Percentiles rank a stretch among this genome's conserved stretches.
Evolutionary conservation across 176 grass and related monocot species (phyloP).

Genomic region (Leersia perrieri): DNA sequence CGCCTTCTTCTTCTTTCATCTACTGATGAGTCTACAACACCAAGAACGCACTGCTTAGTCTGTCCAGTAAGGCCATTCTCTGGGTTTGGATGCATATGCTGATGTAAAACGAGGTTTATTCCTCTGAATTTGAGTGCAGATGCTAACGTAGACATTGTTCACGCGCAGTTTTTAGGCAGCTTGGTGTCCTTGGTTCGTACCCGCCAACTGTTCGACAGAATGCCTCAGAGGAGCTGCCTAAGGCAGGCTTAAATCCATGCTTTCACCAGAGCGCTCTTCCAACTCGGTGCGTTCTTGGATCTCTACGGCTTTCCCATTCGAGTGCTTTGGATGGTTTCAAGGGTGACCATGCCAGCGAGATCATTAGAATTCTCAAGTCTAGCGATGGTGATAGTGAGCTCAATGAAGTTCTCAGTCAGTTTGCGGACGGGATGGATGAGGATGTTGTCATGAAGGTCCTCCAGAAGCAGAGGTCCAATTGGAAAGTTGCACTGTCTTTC

Average conservation of each 20-base stretch:
- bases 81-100: too few species aligned
- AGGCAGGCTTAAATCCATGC: neutral
- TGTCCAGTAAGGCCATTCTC: neutral
- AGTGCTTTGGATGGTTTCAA: neutral
- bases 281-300: neutral
- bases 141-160: neutral
- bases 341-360: neutral
- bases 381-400: neutral
- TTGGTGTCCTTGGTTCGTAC: neutral
- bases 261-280: neutral
- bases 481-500: constrained; percentile 47
- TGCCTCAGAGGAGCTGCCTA: neutral
- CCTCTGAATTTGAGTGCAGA: neutral
- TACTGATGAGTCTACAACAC: neutral
- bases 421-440: constrained; percentile 30
- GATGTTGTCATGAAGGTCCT: constrained; percentile 52
- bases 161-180: neutral
- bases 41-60: neutral
- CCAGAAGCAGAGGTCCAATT: constrained; percentile 59
- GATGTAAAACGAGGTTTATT: neutral
- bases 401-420: constrained; percentile 24
- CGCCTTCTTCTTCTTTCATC: neutral
- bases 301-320: constrained; percentile 5
- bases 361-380: constrained; percentile 48
- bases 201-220: constrained; percentile 22